Evolutionary conservation across 441 rosid species (phyloP).

Genomic region (Euphorbia celastroides): DNA sequence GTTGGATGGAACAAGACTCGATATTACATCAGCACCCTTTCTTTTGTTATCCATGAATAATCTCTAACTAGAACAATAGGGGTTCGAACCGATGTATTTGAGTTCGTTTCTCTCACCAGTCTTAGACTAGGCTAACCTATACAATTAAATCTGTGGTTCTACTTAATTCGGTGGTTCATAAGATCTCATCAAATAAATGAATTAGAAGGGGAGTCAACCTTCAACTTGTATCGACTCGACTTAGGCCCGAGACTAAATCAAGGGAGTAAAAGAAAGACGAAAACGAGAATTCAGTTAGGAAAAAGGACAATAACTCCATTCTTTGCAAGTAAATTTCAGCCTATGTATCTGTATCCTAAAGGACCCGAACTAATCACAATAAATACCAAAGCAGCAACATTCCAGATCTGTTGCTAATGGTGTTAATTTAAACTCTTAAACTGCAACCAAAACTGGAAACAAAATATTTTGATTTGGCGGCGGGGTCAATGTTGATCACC

Average conservation of each 20-base stretch:
- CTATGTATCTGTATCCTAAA: conserved; percentile 11
- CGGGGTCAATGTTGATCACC: conserved; percentile 13
- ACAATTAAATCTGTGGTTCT: too few relatives aligned
- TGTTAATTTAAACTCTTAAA: background rate
- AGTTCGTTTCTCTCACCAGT: too few relatives aligned
- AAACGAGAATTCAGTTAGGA: too few relatives aligned
- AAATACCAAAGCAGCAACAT: conserved; percentile 13
- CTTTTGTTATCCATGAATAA: too few relatives aligned
- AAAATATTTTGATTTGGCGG: background rate
- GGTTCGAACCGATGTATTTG: too few relatives aligned
- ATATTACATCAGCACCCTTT: too few relatives aligned
- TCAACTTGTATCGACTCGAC: background rate
- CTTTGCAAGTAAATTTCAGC: conserved; percentile 5
- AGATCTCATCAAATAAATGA: background rate
- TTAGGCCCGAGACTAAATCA: background rate
- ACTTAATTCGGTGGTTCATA: conserved; percentile 14
- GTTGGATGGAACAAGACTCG: conserved; percentile 28
- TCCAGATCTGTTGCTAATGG: conserved; percentile 6
- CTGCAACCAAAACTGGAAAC: background rate
- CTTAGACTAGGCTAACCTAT: too few relatives aligned
- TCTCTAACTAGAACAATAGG: too few relatives aligned
- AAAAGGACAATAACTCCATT: background rate
- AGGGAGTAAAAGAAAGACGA: conserved; percentile 2
- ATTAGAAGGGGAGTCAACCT: background rate
- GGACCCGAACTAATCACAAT: conserved; percentile 3